Base-by-base conservation (phyloP, 495 filamentous ascomycete genomes). In the Penicillium desertorum region DNA sequence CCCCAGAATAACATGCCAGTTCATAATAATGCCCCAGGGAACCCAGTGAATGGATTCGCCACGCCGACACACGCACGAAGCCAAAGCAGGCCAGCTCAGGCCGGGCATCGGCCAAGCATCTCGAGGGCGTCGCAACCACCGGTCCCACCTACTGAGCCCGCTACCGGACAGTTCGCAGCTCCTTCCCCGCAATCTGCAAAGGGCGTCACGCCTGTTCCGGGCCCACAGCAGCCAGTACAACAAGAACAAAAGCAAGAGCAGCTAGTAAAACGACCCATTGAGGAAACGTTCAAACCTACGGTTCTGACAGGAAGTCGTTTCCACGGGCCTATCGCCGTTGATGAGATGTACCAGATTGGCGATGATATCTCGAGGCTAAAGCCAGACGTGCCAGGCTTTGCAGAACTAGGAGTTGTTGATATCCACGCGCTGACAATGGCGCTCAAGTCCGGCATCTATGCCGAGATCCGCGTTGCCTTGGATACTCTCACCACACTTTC, bases 371-470 rank as follows among this genome's bases (percentile, higher is more conserved):
- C 77, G 25, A 78, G 75, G 57, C 72, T 81, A 60, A 88, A 84
- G 63, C 90, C 91, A 1, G 86, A 85, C 58, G 78, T 92, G 42
- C 94, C 94, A 3, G 70, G 75, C 1, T 80, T 89, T n/a, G 72
- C 77, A 4, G 93, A 98, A 61, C 76, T 97, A 29, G 94, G 94
- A 11, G 76, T 88, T 16, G 86, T 98, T 53, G 92, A 98, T 64
- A 86, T 97, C 27, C 88, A 91, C 61, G 91, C 93, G n/a, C 79
- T 98, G 41, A 96, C 85, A 2, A 89, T 90, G 80, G 89, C 90
- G 64, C 77, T 98, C n/a, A 90, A 95, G 59, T 96, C 88, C 56
- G 94, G 93, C 3, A 89, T 98, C 50, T 83, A 90, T 63, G 86
- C 85, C 12, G 94, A 98, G 69, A 84, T 96, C 25, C 86, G 92